phyloP scores from a whole-genome alignment of 208 protist genomes.

The Trichomonas tenax region DNA sequence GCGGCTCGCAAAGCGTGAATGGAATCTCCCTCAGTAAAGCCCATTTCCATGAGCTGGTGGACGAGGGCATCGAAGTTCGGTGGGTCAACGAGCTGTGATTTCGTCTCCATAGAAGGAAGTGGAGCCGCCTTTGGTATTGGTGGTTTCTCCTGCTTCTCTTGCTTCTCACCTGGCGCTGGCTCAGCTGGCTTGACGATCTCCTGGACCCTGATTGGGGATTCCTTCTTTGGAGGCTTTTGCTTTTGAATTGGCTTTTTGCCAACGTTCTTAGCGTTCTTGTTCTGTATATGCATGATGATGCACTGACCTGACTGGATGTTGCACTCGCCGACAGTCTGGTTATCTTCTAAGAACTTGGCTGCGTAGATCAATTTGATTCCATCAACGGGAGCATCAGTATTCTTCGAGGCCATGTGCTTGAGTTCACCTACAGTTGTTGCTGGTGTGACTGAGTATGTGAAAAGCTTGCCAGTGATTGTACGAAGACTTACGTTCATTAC shows the following conservation, averaged over 20 bases:
- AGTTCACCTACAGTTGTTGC: not conserved
- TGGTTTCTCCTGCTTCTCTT: not conserved
- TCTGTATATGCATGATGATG: not conserved
- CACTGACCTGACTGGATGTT: not conserved
- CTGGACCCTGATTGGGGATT: not conserved
- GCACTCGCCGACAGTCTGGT: not conserved
- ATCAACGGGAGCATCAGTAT: not conserved
- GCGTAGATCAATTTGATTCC: not conserved
- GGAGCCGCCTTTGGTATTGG: not conserved
- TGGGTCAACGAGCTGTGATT: not conserved
- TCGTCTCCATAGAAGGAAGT: not conserved
- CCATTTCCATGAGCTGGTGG: not conserved
- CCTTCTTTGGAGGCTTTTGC: not conserved
- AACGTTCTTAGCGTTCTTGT: not conserved
- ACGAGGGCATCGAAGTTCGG: not conserved
- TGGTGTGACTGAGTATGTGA: not conserved
- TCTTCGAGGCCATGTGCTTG: not conserved
- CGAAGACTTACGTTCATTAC: not conserved
- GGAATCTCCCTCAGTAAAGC: not conserved
- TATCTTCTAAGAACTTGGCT: not conserved
- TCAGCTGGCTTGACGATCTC: not conserved
- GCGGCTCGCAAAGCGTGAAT: not conserved
- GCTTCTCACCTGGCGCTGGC: not conserved
- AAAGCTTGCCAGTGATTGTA: not conserved
- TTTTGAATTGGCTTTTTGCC: not conserved